Conservation (phyloP, 139 green algal genomes). For the Zygnema cylindricum region DNA sequence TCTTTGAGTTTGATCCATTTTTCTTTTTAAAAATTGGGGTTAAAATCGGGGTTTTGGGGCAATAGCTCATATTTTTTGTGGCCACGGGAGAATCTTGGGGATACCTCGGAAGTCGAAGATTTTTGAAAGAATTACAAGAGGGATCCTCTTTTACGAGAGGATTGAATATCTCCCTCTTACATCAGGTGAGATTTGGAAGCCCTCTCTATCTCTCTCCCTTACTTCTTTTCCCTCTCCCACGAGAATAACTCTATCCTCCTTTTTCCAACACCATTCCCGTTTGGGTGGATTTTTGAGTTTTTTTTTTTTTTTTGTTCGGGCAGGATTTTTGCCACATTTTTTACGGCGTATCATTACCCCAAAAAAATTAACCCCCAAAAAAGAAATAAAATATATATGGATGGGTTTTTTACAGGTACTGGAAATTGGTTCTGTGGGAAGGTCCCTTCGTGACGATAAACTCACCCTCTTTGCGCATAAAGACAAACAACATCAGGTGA, state of each 20-base stretch:
- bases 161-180: neutral
- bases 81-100: slow-evolving; percentile 45
- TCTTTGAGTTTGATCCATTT: too few species aligned
- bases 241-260: too few species aligned
- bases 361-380: neutral
- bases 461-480: neutral
- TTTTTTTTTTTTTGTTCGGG: neutral
- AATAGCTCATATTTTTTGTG: slow-evolving; percentile 50
- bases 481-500: neutral
- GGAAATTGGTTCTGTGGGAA: neutral
- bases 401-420: neutral
- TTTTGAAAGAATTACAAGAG: slow-evolving; percentile 28
- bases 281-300: neutral
- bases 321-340: neutral
- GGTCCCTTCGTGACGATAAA: neutral
- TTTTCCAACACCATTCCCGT: neutral
- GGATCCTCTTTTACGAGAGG: neutral
- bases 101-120: slow-evolving; percentile 45
- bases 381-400: neutral
- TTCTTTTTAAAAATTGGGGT: too few species aligned
- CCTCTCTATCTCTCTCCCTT: neutral
- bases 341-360: neutral
- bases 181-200: slow-evolving; percentile 3
- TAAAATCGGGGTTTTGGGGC: slow-evolving; percentile 6
- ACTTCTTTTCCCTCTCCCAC: neutral